Percentiles rank a stretch among this genome's conserved stretches.
Evolutionary conservation across 1,139 yeast species (phyloP).

Genomic region (Groenewaldozyma auringiensis): DNA sequence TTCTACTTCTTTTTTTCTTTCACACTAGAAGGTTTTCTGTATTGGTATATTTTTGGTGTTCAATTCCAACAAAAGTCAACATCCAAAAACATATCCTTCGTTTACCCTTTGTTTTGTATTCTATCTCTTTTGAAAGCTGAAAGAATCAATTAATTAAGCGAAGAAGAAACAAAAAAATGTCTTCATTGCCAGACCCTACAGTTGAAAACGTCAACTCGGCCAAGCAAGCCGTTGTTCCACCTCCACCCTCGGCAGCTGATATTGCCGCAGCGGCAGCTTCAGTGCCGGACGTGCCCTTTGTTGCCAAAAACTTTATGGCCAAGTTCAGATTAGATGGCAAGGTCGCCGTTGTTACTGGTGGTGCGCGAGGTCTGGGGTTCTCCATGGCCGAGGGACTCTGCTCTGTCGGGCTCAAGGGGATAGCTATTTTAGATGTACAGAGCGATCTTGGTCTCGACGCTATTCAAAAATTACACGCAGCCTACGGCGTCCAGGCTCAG

Average conservation of each 20-base stretch:
- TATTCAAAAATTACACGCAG: slow-evolving; percentile 44
- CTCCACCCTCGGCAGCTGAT: slow-evolving; percentile 34
- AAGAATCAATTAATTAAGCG: too few relatives aligned
- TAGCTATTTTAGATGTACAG: slow-evolving; percentile 41
- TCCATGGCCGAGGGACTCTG: slow-evolving; percentile 59
- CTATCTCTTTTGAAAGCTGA: too few relatives aligned
- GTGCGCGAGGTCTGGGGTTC: slow-evolving; percentile 61
- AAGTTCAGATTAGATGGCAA: slow-evolving; percentile 59
- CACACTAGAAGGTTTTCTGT: too few relatives aligned
- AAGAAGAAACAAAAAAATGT: too few relatives aligned
- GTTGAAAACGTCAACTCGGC: slow-evolving; percentile 21
- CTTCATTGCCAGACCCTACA: too few relatives aligned
- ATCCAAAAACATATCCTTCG: too few relatives aligned
- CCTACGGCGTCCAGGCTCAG: slow-evolving; percentile 53
- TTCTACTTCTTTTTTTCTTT: too few relatives aligned
- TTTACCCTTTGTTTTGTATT: too few relatives aligned
- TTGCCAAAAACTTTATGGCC: slow-evolving; percentile 32
- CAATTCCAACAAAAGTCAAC: too few relatives aligned
- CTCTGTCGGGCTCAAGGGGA: slow-evolving; percentile 65
- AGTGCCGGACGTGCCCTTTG: slow-evolving; percentile 29
- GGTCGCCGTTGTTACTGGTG: slow-evolving; percentile 62
- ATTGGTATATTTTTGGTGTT: too few relatives aligned
- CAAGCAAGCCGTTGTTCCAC: slow-evolving; percentile 34
- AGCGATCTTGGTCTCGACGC: slow-evolving; percentile 42
- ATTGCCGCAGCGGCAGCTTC: slow-evolving; percentile 32